Evolutionary conservation across 179 eudicot species (phyloP).

Genomic region (Spergularia azorica): DNA sequence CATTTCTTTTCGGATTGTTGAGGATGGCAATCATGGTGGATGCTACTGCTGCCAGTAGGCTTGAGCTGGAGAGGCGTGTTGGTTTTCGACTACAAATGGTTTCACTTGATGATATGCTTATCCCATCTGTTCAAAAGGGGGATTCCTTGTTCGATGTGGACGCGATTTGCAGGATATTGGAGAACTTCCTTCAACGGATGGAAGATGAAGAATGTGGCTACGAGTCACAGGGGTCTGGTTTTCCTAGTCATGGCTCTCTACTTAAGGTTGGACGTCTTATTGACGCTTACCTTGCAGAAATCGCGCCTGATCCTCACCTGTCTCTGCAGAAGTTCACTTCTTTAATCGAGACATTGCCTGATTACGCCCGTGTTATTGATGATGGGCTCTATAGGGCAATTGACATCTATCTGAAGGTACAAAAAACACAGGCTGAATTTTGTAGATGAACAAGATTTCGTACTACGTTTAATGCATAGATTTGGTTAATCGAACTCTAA

Average conservation of each 20-base stretch:
- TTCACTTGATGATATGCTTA: conserved; percentile 62
- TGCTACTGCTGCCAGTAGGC: conserved; percentile 42
- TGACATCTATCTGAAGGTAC: conserved; percentile 71
- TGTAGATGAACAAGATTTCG: neutral
- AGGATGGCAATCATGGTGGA: conserved; percentile 54
- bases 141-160: conserved; percentile 66
- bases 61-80: conserved; percentile 63
- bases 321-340: conserved; percentile 51
- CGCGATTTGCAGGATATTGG: conserved; percentile 57
- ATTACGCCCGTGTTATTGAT: conserved; percentile 65
- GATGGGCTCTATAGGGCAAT: conserved; percentile 72
- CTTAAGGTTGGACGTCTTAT: conserved; percentile 61
- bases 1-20: conserved; percentile 62
- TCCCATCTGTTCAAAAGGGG: conserved; percentile 55
- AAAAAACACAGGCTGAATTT: neutral
- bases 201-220: conserved; percentile 58
- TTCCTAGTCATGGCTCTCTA: conserved; percentile 55
- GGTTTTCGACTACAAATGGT: conserved; percentile 58
- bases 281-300: conserved; percentile 64
- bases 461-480: neutral
- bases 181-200: conserved; percentile 58
- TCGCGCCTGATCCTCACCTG: conserved; percentile 65
- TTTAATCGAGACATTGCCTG: conserved; percentile 55
- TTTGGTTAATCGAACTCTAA: neutral
- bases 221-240: conserved; percentile 56